Base-by-base conservation (phyloP, 345 rosid genomes). In the Cardamine occulta region DNA sequence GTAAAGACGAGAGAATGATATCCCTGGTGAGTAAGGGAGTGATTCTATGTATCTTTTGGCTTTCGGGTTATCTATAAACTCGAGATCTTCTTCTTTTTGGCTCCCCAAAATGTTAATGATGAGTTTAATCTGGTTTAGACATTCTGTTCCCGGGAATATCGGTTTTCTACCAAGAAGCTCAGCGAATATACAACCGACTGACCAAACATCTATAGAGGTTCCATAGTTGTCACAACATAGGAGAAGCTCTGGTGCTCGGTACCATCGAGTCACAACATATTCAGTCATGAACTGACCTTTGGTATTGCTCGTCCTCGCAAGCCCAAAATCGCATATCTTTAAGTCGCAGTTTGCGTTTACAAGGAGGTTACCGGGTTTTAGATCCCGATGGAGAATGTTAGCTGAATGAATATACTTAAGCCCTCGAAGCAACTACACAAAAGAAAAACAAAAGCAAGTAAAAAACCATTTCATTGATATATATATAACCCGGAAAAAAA, bases 151-250 rank as follows among this genome's bases (percentile, higher is more conserved):
- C 0, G 98, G 93, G 72, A 93, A 93, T 69, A 90, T 78, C 7
- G 97, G 93, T 75, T 93, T 93, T 26, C 97, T 70, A 5, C 98
- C 96, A 58, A 91, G 96, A 70, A 91, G 93, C 81, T 93, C 97
- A 0, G 97, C 98, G 21, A 93, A 93, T 70, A 93, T 88, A 80
- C 98, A 93, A 76, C 98, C 96, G 3, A 91, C 98, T 63, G 95
- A 93, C 98, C 97, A 93, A 17, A 93, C 88, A 65, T 93, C 98
- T 9, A 93, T 90, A 19, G 93, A 86, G 29, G 90, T 91, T 29
- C 93, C 93, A 5, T 93, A 90, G 82, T 89, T 86, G 81, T 89
- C 98, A 23, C 98, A 93, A 81, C 97, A 86, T 19, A 93, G 93
- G 31, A 93, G 95, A 52, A 93, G 98, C 79, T 93, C 97, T 12